These are phyloP conservation scores for Picochlorum costavermella DNA, from an alignment of 139 green algal genomes.

Conservation along the genomic window DNA sequence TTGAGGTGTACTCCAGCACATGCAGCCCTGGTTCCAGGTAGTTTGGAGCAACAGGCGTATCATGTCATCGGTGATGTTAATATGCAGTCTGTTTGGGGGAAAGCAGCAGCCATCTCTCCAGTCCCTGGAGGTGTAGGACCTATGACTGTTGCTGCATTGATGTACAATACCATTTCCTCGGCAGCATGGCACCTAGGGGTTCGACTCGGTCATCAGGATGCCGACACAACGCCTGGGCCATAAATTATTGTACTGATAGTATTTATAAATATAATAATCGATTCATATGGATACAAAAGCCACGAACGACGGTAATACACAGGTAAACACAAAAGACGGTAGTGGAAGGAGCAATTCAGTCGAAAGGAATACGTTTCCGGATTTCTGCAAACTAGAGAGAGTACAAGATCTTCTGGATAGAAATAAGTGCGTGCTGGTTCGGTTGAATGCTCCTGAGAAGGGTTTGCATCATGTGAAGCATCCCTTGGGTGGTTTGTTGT, in stretches of 20 bases:
- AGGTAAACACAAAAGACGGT: no score
- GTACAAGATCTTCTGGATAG: constrained; percentile 40
- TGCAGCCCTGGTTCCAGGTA: no score
- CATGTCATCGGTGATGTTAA: constrained; percentile 81
- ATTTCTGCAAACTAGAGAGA: constrained; percentile 33
- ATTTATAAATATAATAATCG: no score
- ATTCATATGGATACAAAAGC: no score
- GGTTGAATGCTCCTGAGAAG: background rate
- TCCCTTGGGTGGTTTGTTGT: background rate
- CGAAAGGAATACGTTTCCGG: background rate
- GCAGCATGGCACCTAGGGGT: constrained; percentile 6
- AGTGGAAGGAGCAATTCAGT: no score
- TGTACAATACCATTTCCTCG: constrained; percentile 41
- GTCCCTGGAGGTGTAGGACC: constrained; percentile 93
- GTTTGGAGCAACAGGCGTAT: constrained; percentile 9
- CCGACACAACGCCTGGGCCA: background rate
- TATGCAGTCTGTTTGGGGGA: constrained; percentile 46
- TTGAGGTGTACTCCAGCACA: no score
- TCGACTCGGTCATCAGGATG: background rate
- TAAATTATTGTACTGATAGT: background rate
- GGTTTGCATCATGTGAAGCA: background rate
- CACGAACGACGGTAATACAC: no score
- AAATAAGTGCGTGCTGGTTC: constrained; percentile 33
- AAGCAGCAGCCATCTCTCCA: constrained; percentile 79
- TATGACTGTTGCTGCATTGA: constrained; percentile 96